A percentile compares a stretch with the other conserved stretches of the same genome.
Evolutionary conservation across 2,329 filamentous ascomycete species (phyloP).

Genomic region (Epichloe brachyelytri): DNA sequence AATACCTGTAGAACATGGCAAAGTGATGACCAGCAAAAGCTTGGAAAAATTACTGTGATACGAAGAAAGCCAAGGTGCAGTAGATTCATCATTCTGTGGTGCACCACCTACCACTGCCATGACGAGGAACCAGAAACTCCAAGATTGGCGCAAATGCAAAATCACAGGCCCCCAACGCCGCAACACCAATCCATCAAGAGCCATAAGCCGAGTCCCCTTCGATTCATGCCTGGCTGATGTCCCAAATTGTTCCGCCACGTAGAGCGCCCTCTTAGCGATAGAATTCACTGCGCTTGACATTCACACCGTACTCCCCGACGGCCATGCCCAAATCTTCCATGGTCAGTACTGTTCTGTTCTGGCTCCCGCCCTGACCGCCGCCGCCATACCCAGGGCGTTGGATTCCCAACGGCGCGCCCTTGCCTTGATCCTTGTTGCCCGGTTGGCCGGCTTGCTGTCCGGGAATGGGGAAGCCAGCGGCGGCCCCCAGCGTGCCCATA

Average conservation of each 20-base stretch:
- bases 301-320: conserved; percentile 93
- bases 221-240: neutral
- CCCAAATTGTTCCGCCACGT: neutral
- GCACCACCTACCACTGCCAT: neutral
- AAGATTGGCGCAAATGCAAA: neutral
- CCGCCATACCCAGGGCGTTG: conserved; percentile 73
- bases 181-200: neutral
- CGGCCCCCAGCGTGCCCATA: conserved; percentile 73
- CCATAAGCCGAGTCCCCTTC: neutral
- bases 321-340: conserved; percentile 99
- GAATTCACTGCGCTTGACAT: conserved; percentile 94
- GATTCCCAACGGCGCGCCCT: conserved; percentile 51
- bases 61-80: neutral
- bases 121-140: neutral
- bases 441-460: conserved; percentile 48
- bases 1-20: neutral
- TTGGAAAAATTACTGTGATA: neutral
- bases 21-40: neutral
- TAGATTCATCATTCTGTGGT: neutral
- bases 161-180: neutral
- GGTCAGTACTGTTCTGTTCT: conserved; percentile 86
- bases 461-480: conserved; percentile 53
- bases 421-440: conserved; percentile 43
- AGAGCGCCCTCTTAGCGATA: conserved; percentile 47
- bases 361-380: conserved; percentile 75